These are phyloP conservation scores for Halophytophthora polymorphica DNA, from an alignment of 352 stramenopile species.

Conservation along the genomic window DNA sequence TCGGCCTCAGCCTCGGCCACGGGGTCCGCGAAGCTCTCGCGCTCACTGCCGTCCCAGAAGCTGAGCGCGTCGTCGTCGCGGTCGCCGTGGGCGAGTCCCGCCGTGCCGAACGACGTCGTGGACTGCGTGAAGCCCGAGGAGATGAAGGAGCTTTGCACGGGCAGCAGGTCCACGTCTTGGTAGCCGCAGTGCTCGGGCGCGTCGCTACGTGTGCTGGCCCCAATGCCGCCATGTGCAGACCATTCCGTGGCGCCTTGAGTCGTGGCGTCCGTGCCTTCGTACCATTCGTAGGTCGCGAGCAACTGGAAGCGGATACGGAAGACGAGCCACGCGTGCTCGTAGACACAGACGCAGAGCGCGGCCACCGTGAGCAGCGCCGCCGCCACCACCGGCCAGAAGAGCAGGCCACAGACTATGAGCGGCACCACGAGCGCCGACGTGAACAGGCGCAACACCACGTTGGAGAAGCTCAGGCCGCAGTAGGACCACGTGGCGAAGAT, in stretches of 20 bases:
- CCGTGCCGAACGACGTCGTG: constrained; percentile 22
- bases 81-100: constrained; percentile 11
- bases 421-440: constrained; percentile 27
- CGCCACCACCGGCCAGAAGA: constrained; percentile 32
- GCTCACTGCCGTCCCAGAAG: constrained; percentile 26
- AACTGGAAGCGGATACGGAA: constrained; percentile 47
- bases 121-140: constrained; percentile 32
- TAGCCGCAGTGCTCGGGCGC: constrained; percentile 14
- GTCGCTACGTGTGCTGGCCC: constrained; percentile 12
- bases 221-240: constrained; percentile 1
- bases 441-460: constrained; percentile 31
- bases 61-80: constrained; percentile 17
- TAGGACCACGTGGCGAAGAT: constrained; percentile 39
- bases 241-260: neutral
- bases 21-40: constrained; percentile 33
- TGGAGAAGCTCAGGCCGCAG: constrained; percentile 34
- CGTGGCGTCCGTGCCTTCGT: constrained; percentile 29
- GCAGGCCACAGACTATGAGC: constrained; percentile 26
- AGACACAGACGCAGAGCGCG: constrained; percentile 37
- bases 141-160: constrained; percentile 34
- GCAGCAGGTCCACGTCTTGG: constrained; percentile 17
- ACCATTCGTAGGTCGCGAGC: constrained; percentile 39
- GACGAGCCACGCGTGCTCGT: constrained; percentile 56
- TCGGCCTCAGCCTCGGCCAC: constrained; percentile 14
- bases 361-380: constrained; percentile 22